Conservation (phyloP, 345 rosid species). For the Clausena lansium region DNA sequence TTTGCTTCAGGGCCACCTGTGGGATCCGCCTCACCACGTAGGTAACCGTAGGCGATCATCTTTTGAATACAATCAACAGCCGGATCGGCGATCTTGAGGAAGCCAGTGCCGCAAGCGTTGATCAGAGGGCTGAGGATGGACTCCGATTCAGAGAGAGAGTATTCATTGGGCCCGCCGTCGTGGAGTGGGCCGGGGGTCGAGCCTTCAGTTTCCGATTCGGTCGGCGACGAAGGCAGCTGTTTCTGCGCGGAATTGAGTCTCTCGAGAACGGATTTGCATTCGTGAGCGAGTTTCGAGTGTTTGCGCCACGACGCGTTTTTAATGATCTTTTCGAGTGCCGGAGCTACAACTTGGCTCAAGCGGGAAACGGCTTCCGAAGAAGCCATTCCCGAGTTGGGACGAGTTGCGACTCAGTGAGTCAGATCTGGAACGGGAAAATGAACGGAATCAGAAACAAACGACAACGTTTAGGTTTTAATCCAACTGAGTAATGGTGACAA, state of each 20-base stretch:
- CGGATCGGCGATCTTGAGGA: constrained; percentile 91
- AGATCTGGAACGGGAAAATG: constrained; percentile 36
- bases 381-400: constrained; percentile 85
- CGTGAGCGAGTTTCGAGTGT: constrained; percentile 90
- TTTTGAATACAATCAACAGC: constrained; percentile 91
- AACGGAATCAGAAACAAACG: constrained; percentile 4
- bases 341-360: constrained; percentile 63
- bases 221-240: constrained; percentile 30
- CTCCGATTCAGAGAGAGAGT: constrained; percentile 84
- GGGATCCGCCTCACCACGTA: constrained; percentile 98
- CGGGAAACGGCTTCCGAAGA: constrained; percentile 99
- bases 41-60: constrained; percentile 79
- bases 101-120: constrained; percentile 64
- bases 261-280: constrained; percentile 87
- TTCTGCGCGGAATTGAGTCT: constrained; percentile 48
- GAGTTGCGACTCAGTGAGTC: constrained; percentile 28
- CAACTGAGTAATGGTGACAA: constrained; percentile 4
- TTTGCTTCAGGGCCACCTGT: constrained; percentile 66
- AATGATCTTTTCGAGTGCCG: constrained; percentile 80
- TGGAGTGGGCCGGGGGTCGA: constrained; percentile 83
- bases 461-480: not conserved
- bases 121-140: constrained; percentile 77
- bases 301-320: constrained; percentile 98
- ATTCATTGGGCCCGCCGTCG: constrained; percentile 65
- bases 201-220: constrained; percentile 59